Evolutionary conservation across 768 basidiomycete genomes (phyloP), one percentile per base, ranked within the genome.

Genomic region (Crepidotus variabilis): DNA sequence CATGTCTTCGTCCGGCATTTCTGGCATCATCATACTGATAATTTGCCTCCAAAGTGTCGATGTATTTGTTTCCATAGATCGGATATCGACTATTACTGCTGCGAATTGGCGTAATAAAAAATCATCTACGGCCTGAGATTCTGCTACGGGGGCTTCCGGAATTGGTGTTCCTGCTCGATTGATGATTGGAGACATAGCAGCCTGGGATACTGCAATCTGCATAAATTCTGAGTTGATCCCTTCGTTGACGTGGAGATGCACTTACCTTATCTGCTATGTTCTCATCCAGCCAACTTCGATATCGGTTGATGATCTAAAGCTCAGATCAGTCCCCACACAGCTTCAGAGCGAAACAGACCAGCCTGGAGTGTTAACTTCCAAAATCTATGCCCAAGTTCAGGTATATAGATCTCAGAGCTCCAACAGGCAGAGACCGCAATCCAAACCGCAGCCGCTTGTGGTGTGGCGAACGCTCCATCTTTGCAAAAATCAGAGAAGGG

Each of bases 361-460:
- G 93, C 94, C 83, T 99, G 96, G 23, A 99, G 72, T 6, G 88
- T 91, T 56, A 98, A 73, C 64, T 81, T 84, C 97, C 96, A 98
- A 69, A 98, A 98, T 50, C 90, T 81, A 70, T 87, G 79, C 34
- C 82, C 81, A 10, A 98, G 72, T 57, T 94, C 88, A 1, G 88
- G 87, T 43, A 98, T 85, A 68, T 83, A 95, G 7, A 97, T 79
- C 51, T 93, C 87, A 16, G 85, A 81, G 56, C 86, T 88, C 96
- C 96, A 98, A 66, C 94, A 93, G 6, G 82, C 79, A 35, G 80
- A 73, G 18, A 97, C 76, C 2, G 92, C 90, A 45, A 77, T 72
- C 84, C 88, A 92, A 1, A 87, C 75, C 2, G 85, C 84, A 33
- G 77, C 74, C 6, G 86, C 83, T 67, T 94, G 92, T 11, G 78